A percentile compares a stretch with the other conserved stretches of the same genome.
Evolutionary conservation across 2,329 filamentous ascomycete genomes (phyloP).

Genomic region (Rutstroemia sp.): DNA sequence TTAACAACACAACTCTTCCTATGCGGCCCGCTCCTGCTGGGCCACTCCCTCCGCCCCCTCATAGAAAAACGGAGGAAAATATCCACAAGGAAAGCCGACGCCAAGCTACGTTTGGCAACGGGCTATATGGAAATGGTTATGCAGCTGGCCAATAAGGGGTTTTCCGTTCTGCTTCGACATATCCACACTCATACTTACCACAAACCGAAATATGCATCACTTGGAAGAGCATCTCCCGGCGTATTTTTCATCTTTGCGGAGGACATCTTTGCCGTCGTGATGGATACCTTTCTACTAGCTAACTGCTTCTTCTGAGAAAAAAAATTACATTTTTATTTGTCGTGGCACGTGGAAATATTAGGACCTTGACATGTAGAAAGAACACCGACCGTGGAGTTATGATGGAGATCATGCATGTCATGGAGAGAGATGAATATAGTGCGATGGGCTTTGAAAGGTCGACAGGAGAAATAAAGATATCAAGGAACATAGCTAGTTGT

Average conservation of each 20-base stretch:
- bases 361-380: background rate
- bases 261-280: background rate
- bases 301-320: background rate
- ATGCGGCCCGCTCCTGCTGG: slow-evolving; percentile 53
- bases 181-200: slow-evolving; percentile 1
- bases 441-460: background rate
- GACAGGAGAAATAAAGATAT: background rate
- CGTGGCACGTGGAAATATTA: too few species aligned
- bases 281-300: background rate
- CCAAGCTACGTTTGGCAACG: slow-evolving; percentile 44
- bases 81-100: slow-evolving; percentile 41
- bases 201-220: background rate
- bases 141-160: background rate
- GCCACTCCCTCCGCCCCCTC: slow-evolving; percentile 51
- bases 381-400: background rate
- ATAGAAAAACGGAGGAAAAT: slow-evolving; percentile 41
- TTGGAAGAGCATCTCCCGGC: background rate
- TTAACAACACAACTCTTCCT: slow-evolving; percentile 45
- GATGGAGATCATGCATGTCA: background rate
- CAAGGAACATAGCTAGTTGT: slow-evolving; percentile 1
- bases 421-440: background rate
- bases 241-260: background rate
- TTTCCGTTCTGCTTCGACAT: background rate
- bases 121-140: slow-evolving; percentile 21
- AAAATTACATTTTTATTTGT: too few species aligned